phyloP scores from a whole-genome alignment of 805 yeast genomes.

The Starmerella vaccinii region DNA sequence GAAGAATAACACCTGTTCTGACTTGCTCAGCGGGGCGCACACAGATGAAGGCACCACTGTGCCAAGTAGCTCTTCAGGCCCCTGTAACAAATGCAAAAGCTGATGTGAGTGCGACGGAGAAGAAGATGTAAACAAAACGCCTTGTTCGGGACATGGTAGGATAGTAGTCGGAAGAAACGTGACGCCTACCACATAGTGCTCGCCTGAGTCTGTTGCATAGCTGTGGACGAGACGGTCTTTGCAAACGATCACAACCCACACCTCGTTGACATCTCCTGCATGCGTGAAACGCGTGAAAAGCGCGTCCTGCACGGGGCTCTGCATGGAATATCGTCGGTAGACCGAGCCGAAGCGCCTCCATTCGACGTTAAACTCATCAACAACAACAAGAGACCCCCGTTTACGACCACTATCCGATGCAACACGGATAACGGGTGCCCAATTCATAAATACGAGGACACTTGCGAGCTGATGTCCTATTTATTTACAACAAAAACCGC shows the following conservation, averaged over 20 bases:
- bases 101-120: background rate
- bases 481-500: no score
- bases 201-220: constrained; percentile 11
- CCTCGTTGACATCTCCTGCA: constrained; percentile 5
- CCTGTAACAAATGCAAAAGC: constrained; percentile 6
- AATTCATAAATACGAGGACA: constrained; percentile 3
- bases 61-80: constrained; percentile 15
- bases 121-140: constrained; percentile 11
- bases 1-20: constrained; percentile 11
- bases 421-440: constrained; percentile 12
- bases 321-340: constrained; percentile 12
- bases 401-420: background rate
- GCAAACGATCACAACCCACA: constrained; percentile 15
- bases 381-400: background rate
- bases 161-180: constrained; percentile 5
- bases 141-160: constrained; percentile 9
- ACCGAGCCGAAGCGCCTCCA: constrained; percentile 11
- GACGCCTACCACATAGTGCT: constrained; percentile 10
- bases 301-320: constrained; percentile 6
- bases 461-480: no score
- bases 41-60: constrained; percentile 14
- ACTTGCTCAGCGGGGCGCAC: constrained; percentile 11
- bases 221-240: constrained; percentile 16
- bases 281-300: constrained; percentile 11
- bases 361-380: constrained; percentile 1